Evolutionary conservation across 805 yeast species (phyloP).

Genomic region (Yarrowia sp.): DNA sequence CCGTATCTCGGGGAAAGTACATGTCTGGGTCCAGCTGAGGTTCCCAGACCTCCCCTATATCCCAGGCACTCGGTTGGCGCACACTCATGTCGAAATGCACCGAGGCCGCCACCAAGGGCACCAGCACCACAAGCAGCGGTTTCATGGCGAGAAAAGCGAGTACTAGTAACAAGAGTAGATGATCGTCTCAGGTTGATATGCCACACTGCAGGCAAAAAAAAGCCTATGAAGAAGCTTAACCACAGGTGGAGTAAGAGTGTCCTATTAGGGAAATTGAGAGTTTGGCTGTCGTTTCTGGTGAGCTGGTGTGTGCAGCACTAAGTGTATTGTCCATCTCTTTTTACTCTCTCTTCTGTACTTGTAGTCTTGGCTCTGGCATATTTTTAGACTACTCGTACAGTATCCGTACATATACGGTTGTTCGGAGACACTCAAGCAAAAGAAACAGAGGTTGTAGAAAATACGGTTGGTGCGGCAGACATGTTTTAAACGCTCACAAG

Average conservation of each 20-base stretch:
- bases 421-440: too few species aligned
- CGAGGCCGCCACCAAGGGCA: conserved; percentile 31
- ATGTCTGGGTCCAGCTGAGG: neutral
- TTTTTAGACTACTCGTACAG: neutral
- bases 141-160: neutral
- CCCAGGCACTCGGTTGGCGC: conserved; percentile 21
- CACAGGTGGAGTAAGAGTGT: too few species aligned
- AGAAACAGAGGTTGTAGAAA: neutral
- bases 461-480: conserved; percentile 7
- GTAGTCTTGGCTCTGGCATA: neutral
- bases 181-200: too few species aligned
- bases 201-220: neutral
- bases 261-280: too few species aligned
- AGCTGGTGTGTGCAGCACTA: too few species aligned
- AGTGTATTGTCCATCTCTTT: too few species aligned
- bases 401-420: too few species aligned
- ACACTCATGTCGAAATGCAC: conserved; percentile 24
- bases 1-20: neutral
- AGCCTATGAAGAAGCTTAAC: neutral
- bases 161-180: too few species aligned
- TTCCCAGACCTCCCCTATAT: conserved; percentile 13
- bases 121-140: conserved; percentile 9
- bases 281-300: too few species aligned
- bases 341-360: neutral
- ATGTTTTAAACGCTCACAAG: neutral